phyloP scores from a whole-genome alignment of 2,329 filamentous ascomycete species.

The Podosphaera xanthii region DNA sequence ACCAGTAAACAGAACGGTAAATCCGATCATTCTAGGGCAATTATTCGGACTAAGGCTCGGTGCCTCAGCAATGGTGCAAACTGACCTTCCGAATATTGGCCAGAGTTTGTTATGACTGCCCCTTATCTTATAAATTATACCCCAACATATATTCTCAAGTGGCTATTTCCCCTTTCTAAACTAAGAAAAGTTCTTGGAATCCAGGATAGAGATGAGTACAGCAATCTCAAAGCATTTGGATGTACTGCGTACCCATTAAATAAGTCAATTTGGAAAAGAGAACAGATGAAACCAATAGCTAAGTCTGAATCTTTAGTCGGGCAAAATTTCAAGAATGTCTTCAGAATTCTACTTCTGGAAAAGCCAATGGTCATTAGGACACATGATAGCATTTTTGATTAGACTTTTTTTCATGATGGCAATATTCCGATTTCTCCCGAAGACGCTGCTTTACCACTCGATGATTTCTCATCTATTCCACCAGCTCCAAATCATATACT shows the following conservation, averaged over 20 bases:
- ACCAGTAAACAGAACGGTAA: not conserved
- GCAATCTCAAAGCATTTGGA: not conserved
- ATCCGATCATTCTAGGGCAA: not conserved
- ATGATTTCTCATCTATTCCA: not conserved
- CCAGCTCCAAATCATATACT: not conserved
- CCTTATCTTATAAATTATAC: too few relatives aligned
- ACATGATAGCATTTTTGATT: not conserved
- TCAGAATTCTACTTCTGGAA: not conserved
- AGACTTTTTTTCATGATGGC: not conserved
- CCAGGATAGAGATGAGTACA: not conserved
- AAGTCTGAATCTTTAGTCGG: not conserved
- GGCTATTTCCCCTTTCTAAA: too few relatives aligned
- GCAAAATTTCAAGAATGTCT: not conserved
- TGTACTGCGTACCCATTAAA: not conserved
- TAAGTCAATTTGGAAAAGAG: not conserved
- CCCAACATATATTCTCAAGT: too few relatives aligned
- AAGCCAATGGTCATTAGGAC: not conserved
- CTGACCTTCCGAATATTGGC: too few relatives aligned
- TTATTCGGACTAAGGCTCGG: not conserved
- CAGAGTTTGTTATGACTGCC: too few relatives aligned
- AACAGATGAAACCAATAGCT: not conserved
- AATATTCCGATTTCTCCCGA: not conserved
- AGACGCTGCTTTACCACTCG: not conserved
- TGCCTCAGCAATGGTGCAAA: too few relatives aligned
- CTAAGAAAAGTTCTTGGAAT: not conserved